phyloP scores from a whole-genome alignment of 805 yeast genomes.

The Nakazawaea ishiwadae region DNA sequence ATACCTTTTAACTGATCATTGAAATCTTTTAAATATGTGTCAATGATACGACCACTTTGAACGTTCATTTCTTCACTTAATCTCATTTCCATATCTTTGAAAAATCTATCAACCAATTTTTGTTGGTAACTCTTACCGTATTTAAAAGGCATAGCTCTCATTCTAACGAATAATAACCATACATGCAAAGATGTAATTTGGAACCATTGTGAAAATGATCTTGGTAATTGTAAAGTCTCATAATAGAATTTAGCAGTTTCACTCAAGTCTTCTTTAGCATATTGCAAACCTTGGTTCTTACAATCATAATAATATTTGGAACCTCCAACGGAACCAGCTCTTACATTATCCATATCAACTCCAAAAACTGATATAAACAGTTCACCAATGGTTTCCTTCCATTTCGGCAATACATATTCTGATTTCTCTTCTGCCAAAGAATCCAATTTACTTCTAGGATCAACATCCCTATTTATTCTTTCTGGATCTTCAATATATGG shows the following conservation, averaged over 20 bases:
- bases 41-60: conserved; percentile 73
- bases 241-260: conserved; percentile 81
- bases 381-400: conserved; percentile 62
- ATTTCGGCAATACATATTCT: conserved; percentile 33
- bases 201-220: conserved; percentile 93
- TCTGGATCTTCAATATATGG: conserved; percentile 31
- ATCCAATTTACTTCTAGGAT: conserved; percentile 25
- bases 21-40: conserved; percentile 83
- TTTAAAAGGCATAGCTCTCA: conserved; percentile 94
- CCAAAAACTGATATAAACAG: conserved; percentile 53
- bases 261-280: conserved; percentile 66
- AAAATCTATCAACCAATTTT: conserved; percentile 82
- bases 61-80: conserved; percentile 85
- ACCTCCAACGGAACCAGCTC: conserved; percentile 95
- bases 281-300: conserved; percentile 77
- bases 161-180: conserved; percentile 91
- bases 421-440: conserved; percentile 22
- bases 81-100: conserved; percentile 84
- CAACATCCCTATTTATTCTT: conserved; percentile 30
- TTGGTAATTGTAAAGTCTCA: conserved; percentile 75
- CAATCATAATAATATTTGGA: conserved; percentile 82
- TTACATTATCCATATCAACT: conserved; percentile 85
- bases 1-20: conserved; percentile 87
- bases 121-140: conserved; percentile 89
- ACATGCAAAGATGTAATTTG: conserved; percentile 87